A percentile compares a stretch with the other conserved stretches of the same genome.
Evolutionary conservation across 768 basidiomycete genomes (phyloP).

Genomic region (Punctularia strigosozonata): DNA sequence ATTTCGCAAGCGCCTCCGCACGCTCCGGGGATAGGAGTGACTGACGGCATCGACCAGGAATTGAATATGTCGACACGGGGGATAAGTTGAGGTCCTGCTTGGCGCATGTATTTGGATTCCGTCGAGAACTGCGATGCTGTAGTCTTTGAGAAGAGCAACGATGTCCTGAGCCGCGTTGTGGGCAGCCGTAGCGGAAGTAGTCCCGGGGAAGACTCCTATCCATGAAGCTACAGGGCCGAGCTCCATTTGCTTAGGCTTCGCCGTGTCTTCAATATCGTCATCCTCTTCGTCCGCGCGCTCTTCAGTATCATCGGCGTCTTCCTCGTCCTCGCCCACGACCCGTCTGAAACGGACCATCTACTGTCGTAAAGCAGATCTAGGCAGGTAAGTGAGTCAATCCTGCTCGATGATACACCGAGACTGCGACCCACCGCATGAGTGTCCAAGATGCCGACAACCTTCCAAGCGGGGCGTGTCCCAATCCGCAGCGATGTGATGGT

Average conservation of each 20-base stretch:
- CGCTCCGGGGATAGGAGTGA: conserved; percentile 19
- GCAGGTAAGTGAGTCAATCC: conserved; percentile 17
- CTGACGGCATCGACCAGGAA: conserved; percentile 18
- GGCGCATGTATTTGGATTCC: conserved; percentile 16
- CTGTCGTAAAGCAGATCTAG: conserved; percentile 21
- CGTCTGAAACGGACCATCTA: conserved; percentile 23
- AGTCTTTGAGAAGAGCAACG: conserved; percentile 19
- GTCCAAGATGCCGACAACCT: conserved; percentile 18
- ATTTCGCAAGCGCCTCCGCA: conserved; percentile 14
- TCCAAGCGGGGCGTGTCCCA: conserved; percentile 21
- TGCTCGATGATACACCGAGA: conserved; percentile 17
- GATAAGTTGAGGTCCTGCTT: conserved; percentile 22
- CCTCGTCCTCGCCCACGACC: conserved; percentile 9
- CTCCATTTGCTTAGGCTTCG: conserved; percentile 1
- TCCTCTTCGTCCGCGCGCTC: conserved; percentile 8
- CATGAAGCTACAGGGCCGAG: conserved; percentile 25
- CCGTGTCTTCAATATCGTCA: conserved; percentile 3
- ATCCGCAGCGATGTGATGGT: conserved; percentile 18
- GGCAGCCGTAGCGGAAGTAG: conserved; percentile 18
- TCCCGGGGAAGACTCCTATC: conserved; percentile 25
- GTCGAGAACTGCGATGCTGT: conserved; percentile 22
- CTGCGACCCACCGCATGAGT: conserved; percentile 16
- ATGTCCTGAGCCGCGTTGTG: conserved; percentile 18
- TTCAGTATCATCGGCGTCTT: conserved; percentile 9
- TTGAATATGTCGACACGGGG: conserved; percentile 16